Base-by-base conservation (phyloP, 306 rosid genomes). In the Quillaja saponaria region DNA sequence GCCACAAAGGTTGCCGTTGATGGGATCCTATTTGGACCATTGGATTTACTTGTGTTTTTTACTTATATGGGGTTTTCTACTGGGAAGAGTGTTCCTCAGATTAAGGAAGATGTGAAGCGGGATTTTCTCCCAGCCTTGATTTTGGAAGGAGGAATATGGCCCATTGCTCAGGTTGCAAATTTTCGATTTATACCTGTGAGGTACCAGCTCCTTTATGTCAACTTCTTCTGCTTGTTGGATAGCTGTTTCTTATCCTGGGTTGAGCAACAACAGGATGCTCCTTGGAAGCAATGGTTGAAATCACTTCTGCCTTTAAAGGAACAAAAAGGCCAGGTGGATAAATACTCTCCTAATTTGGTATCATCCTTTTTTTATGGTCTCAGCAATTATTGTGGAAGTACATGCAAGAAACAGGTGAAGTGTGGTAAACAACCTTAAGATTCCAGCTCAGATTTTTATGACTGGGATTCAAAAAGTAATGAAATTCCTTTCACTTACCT, bases 181-280 rank as follows among this genome's bases (percentile, higher is more conserved):
- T 91, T 91, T 63, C 79, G 96, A 64, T 87, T 74, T 62, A 68
- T 91, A 50, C 97, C 96, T 4, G 97, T 87, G 60, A 83, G 91
- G 68, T 85, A 91, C 70, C 97, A 91, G 60, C 97, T 91, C 49
- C 97, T 91, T 20, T 87, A 91, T 69, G 95, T 86, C 48, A 91
- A 87, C 70, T 52, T 85, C 61, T 91, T 91, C 85, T 85, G 96
- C 90, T 68, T 88, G 63, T 60, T 91, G 81, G 97, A 91, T 76
- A 91, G 97, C 55, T 84, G 90, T 34, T 87, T 91, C 76, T 83
- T 91, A 81, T 91, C 97, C 55, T 91, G 97, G 97, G 48, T 91
- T 42, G 97, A 91, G 78, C 97, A 91, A 73, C 97, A 91, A 75
- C 74, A 85, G 55, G 95, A 87, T 57, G 97, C 97, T 38, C 81